Evolutionary conservation across 2,329 filamentous ascomycete genomes (phyloP).

Genomic region (Talaromyces pinophilus): DNA sequence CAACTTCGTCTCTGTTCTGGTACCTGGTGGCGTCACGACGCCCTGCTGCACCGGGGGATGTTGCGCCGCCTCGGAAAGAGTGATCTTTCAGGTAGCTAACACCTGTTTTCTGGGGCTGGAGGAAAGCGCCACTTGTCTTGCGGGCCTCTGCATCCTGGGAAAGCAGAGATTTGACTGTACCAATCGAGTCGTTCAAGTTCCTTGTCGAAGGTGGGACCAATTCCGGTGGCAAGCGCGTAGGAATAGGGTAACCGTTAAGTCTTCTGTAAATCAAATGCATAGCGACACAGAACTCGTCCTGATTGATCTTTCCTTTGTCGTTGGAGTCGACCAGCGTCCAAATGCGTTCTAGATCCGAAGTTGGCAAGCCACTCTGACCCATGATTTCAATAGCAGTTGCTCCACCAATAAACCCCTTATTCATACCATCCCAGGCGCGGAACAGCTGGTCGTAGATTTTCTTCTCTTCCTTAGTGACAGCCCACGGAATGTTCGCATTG

Average conservation of each 20-base stretch:
- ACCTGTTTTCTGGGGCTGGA: constrained; percentile 94
- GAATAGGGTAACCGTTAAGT: constrained; percentile 91
- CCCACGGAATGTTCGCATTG: constrained; percentile 96
- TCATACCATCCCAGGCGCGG: constrained; percentile 92
- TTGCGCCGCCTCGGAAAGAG: constrained; percentile 73
- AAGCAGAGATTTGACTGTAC: constrained; percentile 85
- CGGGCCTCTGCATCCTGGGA: constrained; percentile 85
- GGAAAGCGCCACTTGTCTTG: constrained; percentile 83
- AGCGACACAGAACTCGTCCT: constrained; percentile 96
- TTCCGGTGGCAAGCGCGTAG: constrained; percentile 83
- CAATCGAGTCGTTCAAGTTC: constrained; percentile 90
- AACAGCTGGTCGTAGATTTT: constrained; percentile 94
- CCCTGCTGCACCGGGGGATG: constrained; percentile 56
- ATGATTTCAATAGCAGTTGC: constrained; percentile 96
- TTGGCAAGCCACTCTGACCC: constrained; percentile 90
- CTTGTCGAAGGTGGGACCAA: constrained; percentile 91
- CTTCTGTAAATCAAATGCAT: constrained; percentile 99
- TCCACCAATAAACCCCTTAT: constrained; percentile 88
- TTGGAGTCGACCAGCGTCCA: constrained; percentile 94
- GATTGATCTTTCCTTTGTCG: constrained; percentile 89
- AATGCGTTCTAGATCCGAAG: constrained; percentile 83
- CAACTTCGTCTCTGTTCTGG: constrained; percentile 92
- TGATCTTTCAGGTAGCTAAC: constrained; percentile 97
- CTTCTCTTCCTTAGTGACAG: constrained; percentile 98
- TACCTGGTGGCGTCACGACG: constrained; percentile 96